Evolutionary conservation across 768 basidiomycete genomes (phyloP), one percentile per base, ranked within the genome.

Genomic region (Lentinula detonsa): DNA sequence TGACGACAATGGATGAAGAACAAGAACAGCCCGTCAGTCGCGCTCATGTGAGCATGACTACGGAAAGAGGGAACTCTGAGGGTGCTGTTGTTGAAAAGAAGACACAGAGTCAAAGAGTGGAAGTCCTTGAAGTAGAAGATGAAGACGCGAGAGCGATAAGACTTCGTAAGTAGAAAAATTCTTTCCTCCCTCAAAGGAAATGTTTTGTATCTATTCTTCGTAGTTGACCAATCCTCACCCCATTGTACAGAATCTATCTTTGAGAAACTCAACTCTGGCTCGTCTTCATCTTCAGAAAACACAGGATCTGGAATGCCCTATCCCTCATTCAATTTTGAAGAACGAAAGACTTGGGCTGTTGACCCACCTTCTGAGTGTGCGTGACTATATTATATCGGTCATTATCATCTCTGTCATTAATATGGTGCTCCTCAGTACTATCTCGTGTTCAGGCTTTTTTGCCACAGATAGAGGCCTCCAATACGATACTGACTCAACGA

Each of bases 401-500:
- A 10, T 43, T 43, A 10, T n/a, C 2, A n/a, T 51, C 4, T 7
- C 21, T 37, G 28, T 50, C 15, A 18, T 23, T 51, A 28, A 43
- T 58, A 43, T 61, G 1, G 37, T 8, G 16, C 23, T 58, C 31
- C 23, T n/a, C 63, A 91, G 89, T 91, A 18, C 74, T 91, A 5
- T 76, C 82, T 9, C 83, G 88, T 16, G 76, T 90, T 3, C 81
- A 84, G 68, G 80, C 83, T 0, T 90, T 91, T 67, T 79, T 91
- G 5, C 87, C 88, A 2, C 75, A 83, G 64, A 74, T 90, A 16
- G 81, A 85, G 51, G 85, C 84, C 11, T 86, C 88, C 2, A 90
- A 89, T 65, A 77, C 76, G 2, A 69, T 78, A 1, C 77, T 90
- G 16, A 66, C 76, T 3, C 74, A 77, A 60, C 75, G 75, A n/a